Evolutionary conservation across 1,284 basidiomycete species (phyloP).

Genomic region (Marasmius sp.): DNA sequence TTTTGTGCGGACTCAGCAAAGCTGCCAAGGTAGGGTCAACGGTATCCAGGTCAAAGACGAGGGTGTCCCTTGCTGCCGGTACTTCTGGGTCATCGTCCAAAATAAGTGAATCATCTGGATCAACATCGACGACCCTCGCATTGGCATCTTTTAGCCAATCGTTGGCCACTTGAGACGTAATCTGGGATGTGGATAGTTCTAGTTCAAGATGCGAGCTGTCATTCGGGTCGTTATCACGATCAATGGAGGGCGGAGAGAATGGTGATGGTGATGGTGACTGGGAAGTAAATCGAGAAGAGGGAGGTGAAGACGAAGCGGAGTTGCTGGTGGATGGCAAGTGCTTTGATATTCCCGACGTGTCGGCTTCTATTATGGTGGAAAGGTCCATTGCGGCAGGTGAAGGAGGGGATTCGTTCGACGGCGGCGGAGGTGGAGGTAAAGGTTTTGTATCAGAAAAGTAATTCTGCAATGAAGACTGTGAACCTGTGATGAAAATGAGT

Average conservation of each 20-base stretch:
- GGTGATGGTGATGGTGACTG: background rate
- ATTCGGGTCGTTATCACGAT: background rate
- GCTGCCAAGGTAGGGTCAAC: constrained; percentile 8
- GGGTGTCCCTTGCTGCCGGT: background rate
- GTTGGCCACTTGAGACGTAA: background rate
- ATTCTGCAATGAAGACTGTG: background rate
- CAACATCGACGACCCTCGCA: constrained; percentile 5
- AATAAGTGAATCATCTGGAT: background rate
- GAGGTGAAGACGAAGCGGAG: background rate
- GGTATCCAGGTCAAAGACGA: constrained; percentile 2
- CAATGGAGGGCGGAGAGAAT: background rate
- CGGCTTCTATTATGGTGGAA: constrained; percentile 15
- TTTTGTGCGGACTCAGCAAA: constrained; percentile 10
- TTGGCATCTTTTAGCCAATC: constrained; percentile 6
- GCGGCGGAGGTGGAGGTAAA: background rate
- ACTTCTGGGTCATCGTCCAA: background rate
- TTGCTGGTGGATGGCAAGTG: constrained; percentile 8
- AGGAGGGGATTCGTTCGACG: background rate
- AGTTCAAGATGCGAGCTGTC: constrained; percentile 1
- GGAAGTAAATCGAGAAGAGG: background rate
- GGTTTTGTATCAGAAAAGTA: background rate
- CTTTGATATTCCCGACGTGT: constrained; percentile 14
- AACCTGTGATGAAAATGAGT: background rate
- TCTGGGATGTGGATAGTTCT: background rate
- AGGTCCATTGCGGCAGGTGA: constrained; percentile 3